Percentiles rank a stretch among this genome's conserved stretches.
Evolutionary conservation across 805 yeast genomes (phyloP).

Genomic region (Candida koratica): DNA sequence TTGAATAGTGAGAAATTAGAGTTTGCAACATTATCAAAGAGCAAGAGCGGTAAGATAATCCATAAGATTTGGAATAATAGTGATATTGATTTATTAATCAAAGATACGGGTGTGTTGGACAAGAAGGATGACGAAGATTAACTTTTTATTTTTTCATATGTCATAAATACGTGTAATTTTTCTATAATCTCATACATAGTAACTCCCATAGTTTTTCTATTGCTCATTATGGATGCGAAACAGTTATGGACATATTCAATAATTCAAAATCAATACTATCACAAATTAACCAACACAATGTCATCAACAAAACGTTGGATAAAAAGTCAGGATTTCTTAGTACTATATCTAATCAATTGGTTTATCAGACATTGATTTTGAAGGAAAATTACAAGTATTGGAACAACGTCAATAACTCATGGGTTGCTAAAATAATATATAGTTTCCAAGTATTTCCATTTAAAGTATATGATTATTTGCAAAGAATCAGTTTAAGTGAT

Average conservation of each 20-base stretch:
- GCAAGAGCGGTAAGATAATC: conserved; percentile 47
- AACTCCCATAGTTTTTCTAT: no score
- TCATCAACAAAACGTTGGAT: conserved; percentile 5
- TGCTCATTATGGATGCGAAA: conserved; percentile 8
- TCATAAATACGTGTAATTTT: no score
- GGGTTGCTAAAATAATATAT: conserved; percentile 25
- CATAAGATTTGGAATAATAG: conserved; percentile 77
- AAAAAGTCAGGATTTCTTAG: conserved; percentile 6
- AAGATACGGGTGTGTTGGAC: conserved; percentile 65
- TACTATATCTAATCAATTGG: conserved; percentile 27
- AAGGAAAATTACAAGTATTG: conserved; percentile 35
- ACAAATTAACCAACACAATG: conserved; percentile 29
- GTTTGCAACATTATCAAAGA: conserved; percentile 67
- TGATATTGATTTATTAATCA: conserved; percentile 71
- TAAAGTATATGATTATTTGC: conserved; percentile 17
- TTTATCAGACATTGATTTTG: conserved; percentile 30
- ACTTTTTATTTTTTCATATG: no score
- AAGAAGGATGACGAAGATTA: conserved; percentile 28
- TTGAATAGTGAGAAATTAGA: conserved; percentile 88
- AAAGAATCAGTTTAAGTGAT: background rate
- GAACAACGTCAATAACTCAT: conserved; percentile 26
- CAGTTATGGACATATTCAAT: conserved; percentile 15
- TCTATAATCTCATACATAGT: no score
- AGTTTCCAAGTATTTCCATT: conserved; percentile 34
- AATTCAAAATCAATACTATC: conserved; percentile 11